Conservation (phyloP, 2,329 filamentous ascomycete genomes). For the Colletotrichum higginsianum region DNA sequence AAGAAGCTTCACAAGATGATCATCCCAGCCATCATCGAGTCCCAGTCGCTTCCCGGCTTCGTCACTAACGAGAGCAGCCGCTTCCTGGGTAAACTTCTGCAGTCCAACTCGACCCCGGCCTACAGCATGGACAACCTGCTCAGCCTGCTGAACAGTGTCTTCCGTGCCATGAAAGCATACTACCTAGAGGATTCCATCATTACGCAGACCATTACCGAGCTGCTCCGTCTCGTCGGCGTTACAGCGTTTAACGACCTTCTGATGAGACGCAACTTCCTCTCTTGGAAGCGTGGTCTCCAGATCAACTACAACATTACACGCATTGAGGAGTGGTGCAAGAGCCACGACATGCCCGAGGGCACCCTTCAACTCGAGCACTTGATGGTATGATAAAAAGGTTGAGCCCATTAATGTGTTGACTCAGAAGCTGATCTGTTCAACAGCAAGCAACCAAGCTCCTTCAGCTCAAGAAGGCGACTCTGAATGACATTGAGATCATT, state of each 20-base stretch:
- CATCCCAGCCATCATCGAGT: slow-evolving; percentile 98
- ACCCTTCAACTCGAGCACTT: slow-evolving; percentile 97
- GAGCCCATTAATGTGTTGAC: neutral
- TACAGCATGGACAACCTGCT: slow-evolving; percentile 99
- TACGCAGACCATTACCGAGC: slow-evolving; percentile 93
- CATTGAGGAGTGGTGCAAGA: slow-evolving; percentile 99
- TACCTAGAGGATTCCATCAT: slow-evolving; percentile 97
- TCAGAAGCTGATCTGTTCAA: slow-evolving; percentile 43
- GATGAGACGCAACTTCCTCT: slow-evolving; percentile 98
- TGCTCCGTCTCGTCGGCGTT: slow-evolving; percentile 92
- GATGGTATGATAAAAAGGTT: slow-evolving; percentile 75
- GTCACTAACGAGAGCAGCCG: slow-evolving; percentile 99
- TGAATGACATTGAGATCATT: slow-evolving; percentile 99
- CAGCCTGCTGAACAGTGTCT: slow-evolving; percentile 95
- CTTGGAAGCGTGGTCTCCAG: slow-evolving; percentile 98
- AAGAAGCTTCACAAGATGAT: slow-evolving; percentile 99
- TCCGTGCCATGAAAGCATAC: slow-evolving; percentile 98
- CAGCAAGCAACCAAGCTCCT: slow-evolving; percentile 98
- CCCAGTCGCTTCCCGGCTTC: slow-evolving; percentile 96
- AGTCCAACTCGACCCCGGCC: slow-evolving; percentile 90
- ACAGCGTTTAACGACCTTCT: slow-evolving; percentile 98
- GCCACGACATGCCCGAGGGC: slow-evolving; percentile 98
- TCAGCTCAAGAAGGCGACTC: slow-evolving; percentile 97
- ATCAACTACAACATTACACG: slow-evolving; percentile 99
- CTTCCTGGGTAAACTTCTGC: slow-evolving; percentile 96